Evolutionary conservation across 2,329 filamentous ascomycete species (phyloP).

Genomic region (Aciculosporium take): DNA sequence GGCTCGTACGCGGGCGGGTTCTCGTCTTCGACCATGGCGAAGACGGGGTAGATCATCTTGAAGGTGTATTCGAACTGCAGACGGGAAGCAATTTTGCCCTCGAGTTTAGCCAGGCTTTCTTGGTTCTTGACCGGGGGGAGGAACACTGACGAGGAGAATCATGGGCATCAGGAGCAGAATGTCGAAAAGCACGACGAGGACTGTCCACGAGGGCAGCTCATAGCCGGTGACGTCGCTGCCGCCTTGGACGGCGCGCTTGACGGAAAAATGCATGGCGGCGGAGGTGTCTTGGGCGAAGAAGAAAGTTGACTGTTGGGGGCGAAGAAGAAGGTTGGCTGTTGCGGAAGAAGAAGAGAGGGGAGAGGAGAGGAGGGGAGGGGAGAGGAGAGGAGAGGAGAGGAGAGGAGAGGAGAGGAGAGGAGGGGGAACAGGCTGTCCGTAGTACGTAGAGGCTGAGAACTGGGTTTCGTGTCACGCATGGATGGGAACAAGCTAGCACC

Average conservation of each 20-base stretch:
- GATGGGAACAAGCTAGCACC: too few relatives aligned
- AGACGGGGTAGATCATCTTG: slow-evolving; percentile 33
- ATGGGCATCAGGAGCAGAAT: slow-evolving; percentile 31
- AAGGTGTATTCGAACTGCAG: slow-evolving; percentile 36
- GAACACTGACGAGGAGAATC: slow-evolving; percentile 29
- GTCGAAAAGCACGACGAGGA: slow-evolving; percentile 24
- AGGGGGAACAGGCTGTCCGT: too few relatives aligned
- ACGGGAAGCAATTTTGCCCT: not conserved
- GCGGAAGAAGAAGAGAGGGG: not conserved
- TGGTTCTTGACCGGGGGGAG: too few relatives aligned
- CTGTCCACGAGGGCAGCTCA: slow-evolving; percentile 26
- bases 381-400: not conserved
- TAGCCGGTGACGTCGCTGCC: slow-evolving; percentile 11
- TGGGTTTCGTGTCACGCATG: too few relatives aligned
- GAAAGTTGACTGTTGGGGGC: too few relatives aligned
- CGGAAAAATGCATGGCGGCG: slow-evolving; percentile 8
- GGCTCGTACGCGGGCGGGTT: slow-evolving; percentile 40
- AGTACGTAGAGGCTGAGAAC: too few relatives aligned
- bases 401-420: not conserved
- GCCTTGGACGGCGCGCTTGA: slow-evolving; percentile 21
- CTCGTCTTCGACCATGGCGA: slow-evolving; percentile 45
- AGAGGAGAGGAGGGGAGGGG: not conserved
- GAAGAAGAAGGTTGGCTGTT: too few relatives aligned
- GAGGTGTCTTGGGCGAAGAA: not conserved
- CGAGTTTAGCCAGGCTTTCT: too few relatives aligned